Evolutionary conservation across 2,329 filamentous ascomycete species (phyloP), one percentile per base, ranked within the genome.

Genomic region (Gyromitra esculenta): DNA sequence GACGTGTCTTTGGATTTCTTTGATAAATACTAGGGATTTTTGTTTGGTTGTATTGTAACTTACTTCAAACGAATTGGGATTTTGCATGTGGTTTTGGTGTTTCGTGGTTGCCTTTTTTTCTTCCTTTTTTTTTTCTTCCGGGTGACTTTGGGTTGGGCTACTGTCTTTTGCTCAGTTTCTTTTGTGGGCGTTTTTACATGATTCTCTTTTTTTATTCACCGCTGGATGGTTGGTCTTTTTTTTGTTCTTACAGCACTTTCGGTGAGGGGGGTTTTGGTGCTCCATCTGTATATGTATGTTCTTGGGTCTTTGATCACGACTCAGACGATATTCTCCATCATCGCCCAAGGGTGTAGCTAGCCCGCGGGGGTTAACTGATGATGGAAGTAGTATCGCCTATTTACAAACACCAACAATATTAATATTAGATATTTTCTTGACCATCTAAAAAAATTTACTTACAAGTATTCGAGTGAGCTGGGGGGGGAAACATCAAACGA

Each of bases 1-100:
- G 57, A 59, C 18, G 50, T 41, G 54, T 62, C 31, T 50, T 75
- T 37, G 57, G 43, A 43, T 45, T 77, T 77, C 75, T 75, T 67
- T 43, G 70, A 77, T 70, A 77, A 75, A 77, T 77, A 77, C 41
- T 77, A 70, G 75, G 71, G 72, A 37, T 54, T 75, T 77, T 45
- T 52, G 56, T 25, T 59, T 31, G 37, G 39, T 43, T 68, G 50
- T 67, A 54, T 39, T 76, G 48, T 57, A 69, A 6, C 57, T 69
- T 45, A 56, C 70, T 69, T 74, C 59, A 60, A 69, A 69, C 45
- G 59, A 65, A 75, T 65, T 56, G 60, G 37, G 67, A 48, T 54
- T 74, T 73, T 66, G 64, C 66, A 63, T 67, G 70, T 74, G 31
- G 56, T 50, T 62, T 43, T 41, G 71, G 75, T 70, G 64, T 66